Conservation (phyloP, 306 rosid species). For the Quercus cerris region DNA sequence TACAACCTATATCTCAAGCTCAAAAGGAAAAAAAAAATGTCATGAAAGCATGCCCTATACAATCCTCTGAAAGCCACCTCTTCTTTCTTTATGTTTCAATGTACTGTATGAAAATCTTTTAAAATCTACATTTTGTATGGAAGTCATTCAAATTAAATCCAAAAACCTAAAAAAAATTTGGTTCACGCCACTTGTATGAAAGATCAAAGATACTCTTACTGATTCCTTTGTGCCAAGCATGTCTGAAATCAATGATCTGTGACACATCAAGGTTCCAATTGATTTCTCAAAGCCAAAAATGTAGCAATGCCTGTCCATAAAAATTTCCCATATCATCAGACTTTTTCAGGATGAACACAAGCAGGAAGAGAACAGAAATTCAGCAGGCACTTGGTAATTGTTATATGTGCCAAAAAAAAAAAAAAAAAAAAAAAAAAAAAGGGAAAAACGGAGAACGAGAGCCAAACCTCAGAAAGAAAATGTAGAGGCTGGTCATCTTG, state of each 20-base stretch:
- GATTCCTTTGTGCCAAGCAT: conserved; percentile 21
- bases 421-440: conserved; percentile 6
- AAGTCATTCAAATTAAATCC: conserved; percentile 14
- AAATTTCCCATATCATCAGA: conserved; percentile 16
- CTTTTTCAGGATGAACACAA: conserved; percentile 8
- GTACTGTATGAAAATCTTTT: conserved; percentile 31
- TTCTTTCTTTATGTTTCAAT: conserved; percentile 10
- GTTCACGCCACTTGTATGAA: conserved; percentile 17
- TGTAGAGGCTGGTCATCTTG: conserved; percentile 35
- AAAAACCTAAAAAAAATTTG: conserved; percentile 20
- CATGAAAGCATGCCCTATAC: conserved; percentile 14
- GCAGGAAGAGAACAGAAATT: conserved; percentile 18
- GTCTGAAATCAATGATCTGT: conserved; percentile 22
- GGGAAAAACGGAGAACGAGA: background rate
- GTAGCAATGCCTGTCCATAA: conserved; percentile 83
- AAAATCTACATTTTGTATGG: conserved; percentile 22
- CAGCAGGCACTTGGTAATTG: background rate
- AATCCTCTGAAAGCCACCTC: conserved; percentile 18
- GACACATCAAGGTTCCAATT: conserved; percentile 15
- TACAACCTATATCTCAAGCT: conserved; percentile 19
- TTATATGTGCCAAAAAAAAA: background rate
- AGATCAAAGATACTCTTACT: conserved; percentile 2
- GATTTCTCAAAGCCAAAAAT: conserved; percentile 74
- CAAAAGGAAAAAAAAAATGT: background rate
- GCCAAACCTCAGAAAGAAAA: conserved; percentile 59